Evolutionary conservation across 1,284 basidiomycete species (phyloP), one percentile per base, ranked within the genome.

Genomic region (Thelephora terrestris): DNA sequence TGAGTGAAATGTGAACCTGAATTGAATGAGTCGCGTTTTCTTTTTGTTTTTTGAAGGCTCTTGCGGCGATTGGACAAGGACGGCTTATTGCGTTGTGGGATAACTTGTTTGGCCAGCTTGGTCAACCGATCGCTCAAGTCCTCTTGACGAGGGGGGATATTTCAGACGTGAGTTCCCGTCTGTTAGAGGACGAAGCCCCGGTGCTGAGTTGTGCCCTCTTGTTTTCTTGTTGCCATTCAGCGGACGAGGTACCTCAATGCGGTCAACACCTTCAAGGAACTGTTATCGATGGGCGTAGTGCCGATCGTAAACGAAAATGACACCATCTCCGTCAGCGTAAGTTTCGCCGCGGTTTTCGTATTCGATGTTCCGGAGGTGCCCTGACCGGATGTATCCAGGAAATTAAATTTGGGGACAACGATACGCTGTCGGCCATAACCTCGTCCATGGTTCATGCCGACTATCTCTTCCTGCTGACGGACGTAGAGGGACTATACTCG

Each of bases 321-420:
- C 63, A 96, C 93, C 0, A 81, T 97, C 17, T 93, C 91, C 18
- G 93, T 97, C 50, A 91, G 88, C 67, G 91, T 93, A 61, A 64
- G 85, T 78, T 10, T 7, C 9, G 9, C 9, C 29, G 7, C 12
- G 29, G 29, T 32, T 32, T 32, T 10, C 20, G 42, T 48, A n/a
- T 4, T 27, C n/a, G 29, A 27, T 3, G 38, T 29, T 49, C 27
- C 43, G 38, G 14, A 42, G 21, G 35, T 23, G 6, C 21, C 46
- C 9, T 47, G 45, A 40, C 47, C 35, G n/a, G 21, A 20, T 29
- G 7, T 34, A 1, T 36, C 14, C 58, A 92, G 89, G 95, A 99
- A 83, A 96, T 99, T 57, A 95, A 95, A 85, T 99, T 99, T 60
- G 95, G 96, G 46, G 96, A 99, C 69, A 99, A 99, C 62, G 96